phyloP scores from a whole-genome alignment of 179 eudicot genomes.

The Nepenthes alata region DNA sequence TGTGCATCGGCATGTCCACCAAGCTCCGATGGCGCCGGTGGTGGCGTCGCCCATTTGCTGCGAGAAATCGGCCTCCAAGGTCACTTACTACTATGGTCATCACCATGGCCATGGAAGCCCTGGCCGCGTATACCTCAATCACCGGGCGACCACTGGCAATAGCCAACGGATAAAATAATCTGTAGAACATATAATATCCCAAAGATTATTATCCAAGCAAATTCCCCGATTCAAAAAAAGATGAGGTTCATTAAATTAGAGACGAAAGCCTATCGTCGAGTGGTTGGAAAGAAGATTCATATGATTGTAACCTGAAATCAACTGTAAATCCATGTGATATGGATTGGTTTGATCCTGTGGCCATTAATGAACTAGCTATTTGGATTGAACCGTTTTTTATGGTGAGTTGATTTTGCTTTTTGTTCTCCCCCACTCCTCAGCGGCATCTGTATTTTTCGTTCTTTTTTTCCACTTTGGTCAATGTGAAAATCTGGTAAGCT shows the following conservation, averaged over 20 bases:
- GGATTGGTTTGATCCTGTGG: constrained; percentile 5
- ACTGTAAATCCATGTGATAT: constrained; percentile 1
- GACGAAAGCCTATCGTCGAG: too few species aligned
- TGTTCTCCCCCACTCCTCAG: too few species aligned
- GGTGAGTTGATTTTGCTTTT: constrained; percentile 5
- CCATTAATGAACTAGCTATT: constrained; percentile 8
- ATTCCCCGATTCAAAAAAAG: too few species aligned
- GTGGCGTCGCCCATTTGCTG: constrained; percentile 5
- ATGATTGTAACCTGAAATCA: constrained; percentile 1
- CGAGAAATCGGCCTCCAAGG: constrained; percentile 21
- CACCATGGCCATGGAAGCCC: constrained; percentile 24
- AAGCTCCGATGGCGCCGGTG: constrained; percentile 13
- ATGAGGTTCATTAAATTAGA: too few species aligned
- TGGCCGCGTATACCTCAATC: constrained; percentile 33
- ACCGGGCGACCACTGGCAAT: constrained; percentile 59
- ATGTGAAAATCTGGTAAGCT: too few species aligned
- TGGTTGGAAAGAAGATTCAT: neutral
- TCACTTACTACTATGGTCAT: constrained; percentile 14
- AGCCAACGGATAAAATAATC: neutral
- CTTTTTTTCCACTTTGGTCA: too few species aligned
- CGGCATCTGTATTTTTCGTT: too few species aligned
- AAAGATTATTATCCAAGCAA: too few species aligned
- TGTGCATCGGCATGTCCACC: constrained; percentile 17
- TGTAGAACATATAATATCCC: too few species aligned
- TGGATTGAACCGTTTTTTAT: constrained; percentile 8